Conservation (phyloP, 768 basidiomycete species). For the Tulasnella sp. region DNA sequence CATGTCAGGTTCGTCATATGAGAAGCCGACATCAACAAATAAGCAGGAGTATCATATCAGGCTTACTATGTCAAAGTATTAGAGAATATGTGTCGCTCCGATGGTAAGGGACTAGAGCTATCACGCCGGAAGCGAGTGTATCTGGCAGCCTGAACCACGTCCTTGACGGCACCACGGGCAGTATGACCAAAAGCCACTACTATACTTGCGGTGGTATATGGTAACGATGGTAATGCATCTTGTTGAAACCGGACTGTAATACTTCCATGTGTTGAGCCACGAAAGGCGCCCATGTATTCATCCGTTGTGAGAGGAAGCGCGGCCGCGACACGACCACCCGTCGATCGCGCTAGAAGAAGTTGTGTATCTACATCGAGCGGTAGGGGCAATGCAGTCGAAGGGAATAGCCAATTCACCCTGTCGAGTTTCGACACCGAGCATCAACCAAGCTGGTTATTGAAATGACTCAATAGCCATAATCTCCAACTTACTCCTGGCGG, state of each 20-base stretch:
- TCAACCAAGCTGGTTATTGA: background rate
- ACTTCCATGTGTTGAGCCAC: constrained; percentile 4
- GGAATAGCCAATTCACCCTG: constrained; percentile 17
- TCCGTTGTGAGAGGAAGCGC: constrained; percentile 12
- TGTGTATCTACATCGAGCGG: constrained; percentile 15
- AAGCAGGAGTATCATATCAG: background rate
- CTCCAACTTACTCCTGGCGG: background rate
- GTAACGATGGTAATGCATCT: constrained; percentile 2
- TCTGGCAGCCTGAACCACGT: constrained; percentile 9
- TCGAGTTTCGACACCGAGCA: no score
- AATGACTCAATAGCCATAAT: background rate
- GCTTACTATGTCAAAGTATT: constrained; percentile 16
- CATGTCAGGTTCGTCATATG: background rate
- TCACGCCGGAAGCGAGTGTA: background rate
- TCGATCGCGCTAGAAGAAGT: constrained; percentile 1
- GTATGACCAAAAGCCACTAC: constrained; percentile 1
- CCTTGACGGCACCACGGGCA: constrained; percentile 4
- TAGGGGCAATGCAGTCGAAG: background rate
- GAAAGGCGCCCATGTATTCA: constrained; percentile 15
- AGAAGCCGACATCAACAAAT: no score
- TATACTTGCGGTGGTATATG: background rate
- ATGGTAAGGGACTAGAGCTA: background rate
- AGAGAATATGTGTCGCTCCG: constrained; percentile 12
- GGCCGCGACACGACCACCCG: background rate
- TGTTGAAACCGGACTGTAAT: constrained; percentile 13